phyloP scores from a whole-genome alignment of 2,329 filamentous ascomycete species.

The Emergomyces orientalis region DNA sequence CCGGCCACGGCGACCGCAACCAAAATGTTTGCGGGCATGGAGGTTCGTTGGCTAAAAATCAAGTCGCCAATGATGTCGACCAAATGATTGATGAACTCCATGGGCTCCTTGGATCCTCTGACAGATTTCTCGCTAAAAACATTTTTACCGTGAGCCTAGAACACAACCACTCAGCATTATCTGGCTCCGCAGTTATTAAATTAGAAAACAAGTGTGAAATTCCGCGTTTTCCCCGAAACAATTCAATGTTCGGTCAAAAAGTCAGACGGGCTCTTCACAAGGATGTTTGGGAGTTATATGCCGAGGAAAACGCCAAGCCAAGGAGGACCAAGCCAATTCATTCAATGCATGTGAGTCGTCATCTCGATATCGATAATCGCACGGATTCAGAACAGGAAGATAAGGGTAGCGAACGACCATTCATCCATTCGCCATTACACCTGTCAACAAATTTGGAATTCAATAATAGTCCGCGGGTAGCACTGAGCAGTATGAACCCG shows the following conservation, averaged over 20 bases:
- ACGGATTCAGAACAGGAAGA: neutral
- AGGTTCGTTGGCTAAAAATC: neutral
- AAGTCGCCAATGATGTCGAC: conserved; percentile 15
- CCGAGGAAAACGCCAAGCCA: neutral
- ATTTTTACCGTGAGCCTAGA: conserved; percentile 23
- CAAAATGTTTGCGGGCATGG: neutral
- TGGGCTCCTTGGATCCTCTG: conserved; percentile 19
- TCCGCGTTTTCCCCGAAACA: conserved; percentile 7
- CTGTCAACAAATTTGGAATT: neutral
- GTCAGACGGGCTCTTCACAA: neutral
- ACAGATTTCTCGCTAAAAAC: conserved; percentile 15
- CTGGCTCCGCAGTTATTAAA: conserved; percentile 18
- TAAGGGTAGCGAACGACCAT: neutral
- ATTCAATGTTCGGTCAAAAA: neutral
- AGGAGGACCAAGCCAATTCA: neutral
- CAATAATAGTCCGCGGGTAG: neutral
- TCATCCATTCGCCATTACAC: neutral
- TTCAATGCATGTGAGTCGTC: neutral
- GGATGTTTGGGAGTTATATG: conserved; percentile 1
- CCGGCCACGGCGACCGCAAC: neutral
- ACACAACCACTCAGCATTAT: conserved; percentile 27
- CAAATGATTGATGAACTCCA: conserved; percentile 25
- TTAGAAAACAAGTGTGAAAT: conserved; percentile 21
- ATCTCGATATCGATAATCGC: neutral
- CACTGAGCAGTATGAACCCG: conserved; percentile 8